Evolutionary conservation across 768 basidiomycete genomes (phyloP).

Genomic region (Hericium erinaceus): DNA sequence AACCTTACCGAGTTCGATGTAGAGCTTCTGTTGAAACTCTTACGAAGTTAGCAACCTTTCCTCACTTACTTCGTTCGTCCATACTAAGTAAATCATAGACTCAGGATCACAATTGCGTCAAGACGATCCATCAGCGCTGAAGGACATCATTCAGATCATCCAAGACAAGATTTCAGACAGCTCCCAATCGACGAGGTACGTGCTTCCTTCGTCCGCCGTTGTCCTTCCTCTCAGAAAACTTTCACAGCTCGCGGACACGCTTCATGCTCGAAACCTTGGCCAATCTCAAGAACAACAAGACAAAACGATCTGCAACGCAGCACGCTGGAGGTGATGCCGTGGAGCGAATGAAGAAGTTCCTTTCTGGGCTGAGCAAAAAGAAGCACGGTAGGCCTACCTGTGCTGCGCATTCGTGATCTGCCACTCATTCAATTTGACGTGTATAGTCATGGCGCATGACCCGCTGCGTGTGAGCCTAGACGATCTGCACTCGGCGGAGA

Average conservation of each 20-base stretch:
- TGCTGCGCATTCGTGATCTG: neutral
- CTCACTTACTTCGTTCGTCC: neutral
- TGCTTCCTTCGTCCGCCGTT: neutral
- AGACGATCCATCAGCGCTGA: conserved; percentile 88
- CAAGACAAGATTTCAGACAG: conserved; percentile 57
- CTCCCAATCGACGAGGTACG: conserved; percentile 44
- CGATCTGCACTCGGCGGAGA: conserved; percentile 80
- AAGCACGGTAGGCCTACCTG: conserved; percentile 45
- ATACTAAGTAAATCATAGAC: conserved; percentile 33
- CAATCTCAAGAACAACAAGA: conserved; percentile 88
- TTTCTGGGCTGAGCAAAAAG: conserved; percentile 67
- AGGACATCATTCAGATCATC: conserved; percentile 81
- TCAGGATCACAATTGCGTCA: conserved; percentile 87
- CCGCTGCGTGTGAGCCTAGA: conserved; percentile 75
- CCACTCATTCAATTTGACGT: neutral
- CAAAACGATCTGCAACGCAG: conserved; percentile 51
- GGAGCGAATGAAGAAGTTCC: conserved; percentile 82
- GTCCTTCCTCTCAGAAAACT: neutral
- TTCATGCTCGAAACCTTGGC: conserved; percentile 95
- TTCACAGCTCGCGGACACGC: conserved; percentile 69
- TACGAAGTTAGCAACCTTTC: conserved; percentile 39
- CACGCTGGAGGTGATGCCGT: conserved; percentile 70
- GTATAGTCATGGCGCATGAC: conserved; percentile 72
- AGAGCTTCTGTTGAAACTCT: conserved; percentile 78
- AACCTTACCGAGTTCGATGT: conserved; percentile 71